phyloP scores from a whole-genome alignment of 305 asterid species.

The Plantago lanceolata region DNA sequence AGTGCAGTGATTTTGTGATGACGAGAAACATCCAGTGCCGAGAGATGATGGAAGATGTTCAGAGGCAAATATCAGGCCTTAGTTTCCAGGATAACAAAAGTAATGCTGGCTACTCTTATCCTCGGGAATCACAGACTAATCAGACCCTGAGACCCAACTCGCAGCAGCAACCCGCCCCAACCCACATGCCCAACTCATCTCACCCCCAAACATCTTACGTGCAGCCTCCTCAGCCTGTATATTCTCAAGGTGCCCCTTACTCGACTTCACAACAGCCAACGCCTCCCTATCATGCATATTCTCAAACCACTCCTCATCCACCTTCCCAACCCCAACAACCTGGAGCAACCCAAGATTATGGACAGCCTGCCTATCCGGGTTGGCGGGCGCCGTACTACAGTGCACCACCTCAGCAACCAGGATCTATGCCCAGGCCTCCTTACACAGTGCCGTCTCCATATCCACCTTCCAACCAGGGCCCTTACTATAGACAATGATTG shows the following conservation, averaged over 20 bases:
- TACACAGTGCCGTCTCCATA: conserved; percentile 63
- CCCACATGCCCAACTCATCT: conserved; percentile 36
- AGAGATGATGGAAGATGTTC: conserved; percentile 92
- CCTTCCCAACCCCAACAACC: conserved; percentile 61
- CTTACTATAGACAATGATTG: conserved; percentile 66
- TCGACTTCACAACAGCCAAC: conserved; percentile 54
- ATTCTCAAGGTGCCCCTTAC: conserved; percentile 56
- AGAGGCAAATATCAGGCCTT: conserved; percentile 80
- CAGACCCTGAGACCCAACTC: conserved; percentile 51
- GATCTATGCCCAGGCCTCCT: conserved; percentile 81
- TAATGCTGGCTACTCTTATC: conserved; percentile 47
- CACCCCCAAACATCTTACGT: conserved; percentile 52
- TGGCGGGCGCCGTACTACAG: conserved; percentile 86
- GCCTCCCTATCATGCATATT: conserved; percentile 63
- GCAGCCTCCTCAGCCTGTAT: conserved; percentile 53
- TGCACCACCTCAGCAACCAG: conserved; percentile 73
- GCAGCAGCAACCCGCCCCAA: conserved; percentile 47
- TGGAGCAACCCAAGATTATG: conserved; percentile 54
- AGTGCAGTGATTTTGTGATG: conserved; percentile 91
- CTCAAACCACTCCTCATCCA: conserved; percentile 47
- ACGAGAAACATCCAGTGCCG: conserved; percentile 91
- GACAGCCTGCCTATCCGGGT: conserved; percentile 91
- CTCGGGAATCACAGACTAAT: conserved; percentile 47
- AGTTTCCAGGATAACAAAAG: conserved; percentile 69
- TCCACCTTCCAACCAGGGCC: conserved; percentile 73